Conservation (phyloP, 305 asterid species). For the Solanum aculeatissimum region DNA sequence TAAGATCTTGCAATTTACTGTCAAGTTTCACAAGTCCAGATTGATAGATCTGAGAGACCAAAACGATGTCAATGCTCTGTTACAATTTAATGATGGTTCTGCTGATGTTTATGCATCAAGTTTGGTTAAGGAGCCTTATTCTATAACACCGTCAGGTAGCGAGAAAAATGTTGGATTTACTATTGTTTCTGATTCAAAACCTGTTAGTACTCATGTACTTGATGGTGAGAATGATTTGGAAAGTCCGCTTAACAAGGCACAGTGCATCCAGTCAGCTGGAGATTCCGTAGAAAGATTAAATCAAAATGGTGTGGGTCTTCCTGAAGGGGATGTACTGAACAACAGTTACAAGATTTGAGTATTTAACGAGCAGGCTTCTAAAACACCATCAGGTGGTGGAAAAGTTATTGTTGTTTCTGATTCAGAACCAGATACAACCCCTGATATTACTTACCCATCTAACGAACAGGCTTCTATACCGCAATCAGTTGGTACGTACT, state of each 20-base stretch:
- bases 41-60: not conserved
- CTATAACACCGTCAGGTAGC: not conserved
- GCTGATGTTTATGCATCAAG: not conserved
- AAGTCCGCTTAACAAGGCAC: not conserved
- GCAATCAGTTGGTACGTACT: not conserved
- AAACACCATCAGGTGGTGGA: not conserved
- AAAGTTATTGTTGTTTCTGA: conserved; percentile 16
- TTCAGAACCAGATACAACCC: not conserved
- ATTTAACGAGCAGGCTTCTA: not conserved
- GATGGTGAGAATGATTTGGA: not conserved
- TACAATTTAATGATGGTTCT: not conserved
- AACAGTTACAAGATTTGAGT: conserved; percentile 8
- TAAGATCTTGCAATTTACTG: not conserved
- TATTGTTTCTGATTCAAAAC: conserved; percentile 23
- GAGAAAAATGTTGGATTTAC: conserved; percentile 10
- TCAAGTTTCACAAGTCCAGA: not conserved
- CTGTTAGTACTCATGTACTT: not conserved
- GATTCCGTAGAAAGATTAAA: not conserved
- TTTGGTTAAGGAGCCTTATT: not conserved
- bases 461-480: not conserved
- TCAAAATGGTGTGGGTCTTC: not conserved
- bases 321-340: conserved; percentile 2
- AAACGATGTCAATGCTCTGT: not conserved
- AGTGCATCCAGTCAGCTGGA: not conserved
- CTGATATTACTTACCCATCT: conserved; percentile 1